Base-by-base conservation (phyloP, 352 stramenopile genomes). In the Globisporangium nunn region DNA sequence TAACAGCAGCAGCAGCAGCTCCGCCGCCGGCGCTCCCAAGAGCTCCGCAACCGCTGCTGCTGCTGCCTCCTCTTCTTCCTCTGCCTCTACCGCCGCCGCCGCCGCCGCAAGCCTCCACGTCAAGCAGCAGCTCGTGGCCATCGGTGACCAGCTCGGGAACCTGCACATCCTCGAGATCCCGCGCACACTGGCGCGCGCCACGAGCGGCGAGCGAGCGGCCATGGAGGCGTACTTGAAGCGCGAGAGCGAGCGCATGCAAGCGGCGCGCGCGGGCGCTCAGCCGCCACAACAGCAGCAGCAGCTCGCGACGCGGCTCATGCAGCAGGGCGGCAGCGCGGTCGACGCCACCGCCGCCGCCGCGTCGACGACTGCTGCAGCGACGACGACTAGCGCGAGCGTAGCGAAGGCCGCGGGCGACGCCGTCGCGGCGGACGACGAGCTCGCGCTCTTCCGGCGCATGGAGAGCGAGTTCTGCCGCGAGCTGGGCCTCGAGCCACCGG, bases 101-200 rank as follows among this genome's bases (percentile, higher is more conserved):
- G 49, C 43, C 1, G 62, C 48, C 23, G 43, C 61, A 17, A 71
- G 37, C 31, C 65, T 70, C 12, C 74, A 68, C 37, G 68, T 82
- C 52, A 93, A 96, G 68, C 83, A 96, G 62, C 88, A 97, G 68
- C 76, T 97, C 50, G 74, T 97, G 18, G 88, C 87, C 17, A 80
- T 97, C 50, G 92, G 92, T 44, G 91, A 97, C 61, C 79, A 94
- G 60, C 90, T 85, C 31, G 92, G 92, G 1, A 97, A 96, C 64
- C 68, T 98, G 43, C 91, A 98, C 67, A 93, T 97, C 57, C 79
- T 97, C 59, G 85, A 97, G 57, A 81, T 98, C 51, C 92, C 89
- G 28, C 74, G 87, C n/a, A 92, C 83, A 29, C 60, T 97, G 12
- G 90, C 86, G 45, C 74, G 88, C n/a, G 78, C 81, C n/a, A 75